These are phyloP conservation scores for Hevea brasiliensis DNA, from an alignment of 345 rosid genomes.

Conservation along the genomic window DNA sequence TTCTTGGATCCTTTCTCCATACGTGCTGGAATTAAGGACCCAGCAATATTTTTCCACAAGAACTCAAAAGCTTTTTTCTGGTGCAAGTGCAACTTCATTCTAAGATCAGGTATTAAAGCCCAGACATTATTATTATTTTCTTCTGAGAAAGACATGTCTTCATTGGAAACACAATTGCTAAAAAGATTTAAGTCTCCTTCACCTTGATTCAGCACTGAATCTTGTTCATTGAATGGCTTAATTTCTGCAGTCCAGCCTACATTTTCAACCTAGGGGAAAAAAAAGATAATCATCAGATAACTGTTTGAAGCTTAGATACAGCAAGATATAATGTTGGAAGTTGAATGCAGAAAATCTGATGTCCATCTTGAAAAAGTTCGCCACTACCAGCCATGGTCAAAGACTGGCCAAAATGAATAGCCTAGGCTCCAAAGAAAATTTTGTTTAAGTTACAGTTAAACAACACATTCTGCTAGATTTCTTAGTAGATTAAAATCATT, in stretches of 20 bases:
- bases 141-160: conserved; percentile 32
- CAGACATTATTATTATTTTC: conserved; percentile 71
- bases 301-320: too few relatives aligned
- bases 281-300: not conserved
- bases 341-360: not conserved
- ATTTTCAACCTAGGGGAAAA: conserved; percentile 34
- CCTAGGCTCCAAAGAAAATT: not conserved
- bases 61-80: conserved; percentile 91
- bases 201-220: conserved; percentile 27
- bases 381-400: not conserved
- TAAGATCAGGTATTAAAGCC: conserved; percentile 75
- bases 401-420: not conserved
- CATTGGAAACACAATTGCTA: conserved; percentile 28
- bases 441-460: not conserved
- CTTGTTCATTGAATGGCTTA: conserved; percentile 34
- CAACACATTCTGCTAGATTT: not conserved
- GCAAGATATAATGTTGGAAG: not conserved
- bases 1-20: conserved; percentile 55
- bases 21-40: conserved; percentile 58
- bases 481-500: not conserved
- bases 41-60: conserved; percentile 79
- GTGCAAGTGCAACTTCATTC: conserved; percentile 64
- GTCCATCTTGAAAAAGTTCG: not conserved
- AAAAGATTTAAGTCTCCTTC: conserved; percentile 34
- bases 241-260: conserved; percentile 45